These are phyloP conservation scores for Haematococcus sp. DNA, from an alignment of 139 green algal species.

Conservation along the genomic window DNA sequence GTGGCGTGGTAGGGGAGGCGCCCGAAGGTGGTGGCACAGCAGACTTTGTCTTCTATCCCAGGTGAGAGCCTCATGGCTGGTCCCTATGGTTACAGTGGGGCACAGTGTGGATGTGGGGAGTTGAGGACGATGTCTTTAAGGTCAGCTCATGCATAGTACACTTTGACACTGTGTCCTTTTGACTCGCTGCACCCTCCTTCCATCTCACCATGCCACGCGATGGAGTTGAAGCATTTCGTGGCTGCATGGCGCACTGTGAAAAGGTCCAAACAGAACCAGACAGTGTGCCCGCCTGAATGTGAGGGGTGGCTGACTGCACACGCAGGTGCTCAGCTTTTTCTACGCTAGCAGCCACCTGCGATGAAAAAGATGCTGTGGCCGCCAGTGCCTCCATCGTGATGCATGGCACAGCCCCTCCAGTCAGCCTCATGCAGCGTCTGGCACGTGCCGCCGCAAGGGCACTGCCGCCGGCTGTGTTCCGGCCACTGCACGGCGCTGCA, in stretches of 20 bases:
- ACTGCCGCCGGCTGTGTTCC: not conserved
- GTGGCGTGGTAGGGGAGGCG: not conserved
- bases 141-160: too few species aligned
- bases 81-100: too few species aligned
- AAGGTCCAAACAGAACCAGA: too few species aligned
- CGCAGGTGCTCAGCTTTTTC: not conserved
- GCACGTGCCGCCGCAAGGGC: not conserved
- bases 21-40: not conserved
- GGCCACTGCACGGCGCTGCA: not conserved
- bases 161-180: too few species aligned
- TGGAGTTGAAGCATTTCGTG: too few species aligned
- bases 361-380: not conserved
- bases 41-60: not conserved
- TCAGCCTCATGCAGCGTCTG: not conserved
- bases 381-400: not conserved
- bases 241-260: too few species aligned
- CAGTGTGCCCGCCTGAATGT: too few species aligned
- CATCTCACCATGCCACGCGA: too few species aligned
- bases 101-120: too few species aligned
- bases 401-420: not conserved
- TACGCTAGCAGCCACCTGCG: not conserved
- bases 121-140: too few species aligned
- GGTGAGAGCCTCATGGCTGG: slow-evolving; percentile 2
- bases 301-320: not conserved
- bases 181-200: too few species aligned